Conservation (phyloP, 2,329 filamentous ascomycete species). For the Fusarium sp. region DNA sequence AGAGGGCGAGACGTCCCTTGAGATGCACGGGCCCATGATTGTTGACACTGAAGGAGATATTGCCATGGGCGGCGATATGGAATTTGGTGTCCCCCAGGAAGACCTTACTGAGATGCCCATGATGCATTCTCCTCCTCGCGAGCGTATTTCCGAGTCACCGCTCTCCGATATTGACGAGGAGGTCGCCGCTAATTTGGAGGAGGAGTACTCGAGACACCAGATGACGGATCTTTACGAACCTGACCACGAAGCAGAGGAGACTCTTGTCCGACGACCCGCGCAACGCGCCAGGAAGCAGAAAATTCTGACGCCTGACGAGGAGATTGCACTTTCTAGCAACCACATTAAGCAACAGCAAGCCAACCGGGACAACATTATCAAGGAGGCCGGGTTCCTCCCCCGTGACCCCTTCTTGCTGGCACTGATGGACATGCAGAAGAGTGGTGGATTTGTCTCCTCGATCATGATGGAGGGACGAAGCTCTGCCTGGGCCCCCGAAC, state of each 20-base stretch:
- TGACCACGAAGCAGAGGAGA: constrained; percentile 65
- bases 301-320: constrained; percentile 81
- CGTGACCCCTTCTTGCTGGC: constrained; percentile 88
- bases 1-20: constrained; percentile 66
- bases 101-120: constrained; percentile 64
- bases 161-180: constrained; percentile 76
- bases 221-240: constrained; percentile 71
- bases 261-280: constrained; percentile 73
- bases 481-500: constrained; percentile 88
- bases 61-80: constrained; percentile 65
- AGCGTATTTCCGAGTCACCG: constrained; percentile 74
- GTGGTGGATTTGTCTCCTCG: constrained; percentile 87
- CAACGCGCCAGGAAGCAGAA: constrained; percentile 82
- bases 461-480: constrained; percentile 85
- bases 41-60: constrained; percentile 73
- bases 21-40: constrained; percentile 64
- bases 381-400: constrained; percentile 83
- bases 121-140: constrained; percentile 57
- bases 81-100: constrained; percentile 72
- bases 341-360: constrained; percentile 89
- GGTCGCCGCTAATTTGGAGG: constrained; percentile 68
- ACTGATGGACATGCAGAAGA: constrained; percentile 91
- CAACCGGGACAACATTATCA: constrained; percentile 87
- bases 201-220: constrained; percentile 64
- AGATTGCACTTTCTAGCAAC: constrained; percentile 79